A percentile compares a stretch with the other conserved stretches of the same genome.
These are phyloP conservation scores for Lachnellula arida DNA, from an alignment of 2,329 filamentous ascomycete genomes.

Conservation along the genomic window DNA sequence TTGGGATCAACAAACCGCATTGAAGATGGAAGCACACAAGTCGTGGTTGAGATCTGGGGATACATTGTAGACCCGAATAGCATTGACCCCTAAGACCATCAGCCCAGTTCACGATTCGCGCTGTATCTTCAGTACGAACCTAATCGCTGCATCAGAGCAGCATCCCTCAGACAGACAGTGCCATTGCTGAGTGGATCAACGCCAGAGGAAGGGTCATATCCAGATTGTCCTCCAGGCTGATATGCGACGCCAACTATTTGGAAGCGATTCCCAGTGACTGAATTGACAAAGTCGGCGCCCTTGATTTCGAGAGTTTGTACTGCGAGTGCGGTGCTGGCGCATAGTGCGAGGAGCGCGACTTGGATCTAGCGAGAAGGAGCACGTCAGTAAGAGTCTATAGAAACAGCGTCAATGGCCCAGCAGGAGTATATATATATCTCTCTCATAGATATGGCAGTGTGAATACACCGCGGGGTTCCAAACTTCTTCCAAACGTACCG, in stretches of 20 bases:
- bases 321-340: conserved; percentile 43
- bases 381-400: background rate
- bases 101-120: conserved; percentile 1
- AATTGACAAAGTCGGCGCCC: conserved; percentile 57
- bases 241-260: conserved; percentile 65
- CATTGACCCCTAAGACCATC: conserved; percentile 48
- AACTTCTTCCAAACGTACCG: background rate
- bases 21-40: conserved; percentile 63
- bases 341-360: conserved; percentile 24
- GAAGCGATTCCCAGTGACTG: conserved; percentile 53
- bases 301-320: conserved; percentile 53
- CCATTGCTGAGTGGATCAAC: conserved; percentile 57
- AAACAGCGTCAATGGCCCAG: background rate
- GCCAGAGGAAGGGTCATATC: conserved; percentile 50
- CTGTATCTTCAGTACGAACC: conserved; percentile 26
- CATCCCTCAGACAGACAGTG: conserved; percentile 57
- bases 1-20: conserved; percentile 41
- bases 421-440: no score
- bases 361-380: conserved; percentile 7
- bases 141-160: conserved; percentile 59
- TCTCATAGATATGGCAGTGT: no score
- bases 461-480: background rate
- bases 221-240: conserved; percentile 62
- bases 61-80: conserved; percentile 66
- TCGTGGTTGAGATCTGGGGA: conserved; percentile 63